Evolutionary conservation across 129 eudicot species (phyloP).

Genomic region (Escallonia rubra): DNA sequence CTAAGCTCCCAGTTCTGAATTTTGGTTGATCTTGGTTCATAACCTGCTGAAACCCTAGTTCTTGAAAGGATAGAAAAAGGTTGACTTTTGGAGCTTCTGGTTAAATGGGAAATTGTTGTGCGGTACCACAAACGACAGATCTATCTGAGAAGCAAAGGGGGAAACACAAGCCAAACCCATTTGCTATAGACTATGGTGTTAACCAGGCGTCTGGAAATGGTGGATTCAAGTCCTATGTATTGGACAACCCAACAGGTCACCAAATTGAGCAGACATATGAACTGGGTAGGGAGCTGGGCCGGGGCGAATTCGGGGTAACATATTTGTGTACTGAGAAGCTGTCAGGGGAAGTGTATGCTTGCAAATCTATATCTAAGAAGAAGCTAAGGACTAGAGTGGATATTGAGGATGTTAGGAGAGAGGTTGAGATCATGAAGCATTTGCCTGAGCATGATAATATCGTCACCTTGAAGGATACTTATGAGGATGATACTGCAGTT

Average conservation of each 20-base stretch:
- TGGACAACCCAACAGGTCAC: conserved; percentile 68
- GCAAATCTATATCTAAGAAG: conserved; percentile 83
- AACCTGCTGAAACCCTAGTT: not conserved
- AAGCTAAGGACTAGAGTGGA: conserved; percentile 76
- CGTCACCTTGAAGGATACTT: conserved; percentile 75
- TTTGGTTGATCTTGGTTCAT: conserved; percentile 3
- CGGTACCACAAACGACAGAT: conserved; percentile 38
- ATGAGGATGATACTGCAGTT: conserved; percentile 78
- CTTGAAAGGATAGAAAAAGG: conserved; percentile 4
- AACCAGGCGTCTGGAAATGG: conserved; percentile 18
- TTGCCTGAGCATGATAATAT: conserved; percentile 72
- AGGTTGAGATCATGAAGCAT: conserved; percentile 83
- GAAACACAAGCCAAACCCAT: conserved; percentile 70
- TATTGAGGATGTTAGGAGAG: conserved; percentile 84
- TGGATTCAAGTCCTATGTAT: conserved; percentile 50
- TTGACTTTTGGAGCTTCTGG: conserved; percentile 15
- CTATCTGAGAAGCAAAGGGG: conserved; percentile 38
- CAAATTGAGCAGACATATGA: conserved; percentile 53
- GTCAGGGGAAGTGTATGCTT: conserved; percentile 55
- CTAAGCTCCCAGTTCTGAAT: not conserved
- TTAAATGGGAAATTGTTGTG: conserved; percentile 79
- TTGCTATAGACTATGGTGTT: conserved; percentile 41
- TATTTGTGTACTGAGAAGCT: conserved; percentile 69
- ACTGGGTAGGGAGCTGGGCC: conserved; percentile 75
- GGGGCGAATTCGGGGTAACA: conserved; percentile 84